Evolutionary conservation across 345 rosid genomes (phyloP).

Genomic region (Anastatica hierochuntica): DNA sequence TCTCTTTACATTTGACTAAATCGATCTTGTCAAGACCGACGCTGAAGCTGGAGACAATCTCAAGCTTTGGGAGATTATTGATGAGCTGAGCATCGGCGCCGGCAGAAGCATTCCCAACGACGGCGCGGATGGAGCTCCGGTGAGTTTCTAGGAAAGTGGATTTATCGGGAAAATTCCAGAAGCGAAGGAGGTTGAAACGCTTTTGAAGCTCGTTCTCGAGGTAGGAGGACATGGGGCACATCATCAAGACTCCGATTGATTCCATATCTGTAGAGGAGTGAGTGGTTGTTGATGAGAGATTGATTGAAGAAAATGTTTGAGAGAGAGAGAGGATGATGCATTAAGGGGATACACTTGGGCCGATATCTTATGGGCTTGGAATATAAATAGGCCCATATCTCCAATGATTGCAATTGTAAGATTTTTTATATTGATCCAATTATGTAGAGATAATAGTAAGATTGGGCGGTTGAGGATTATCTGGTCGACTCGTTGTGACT

Average conservation of each 20-base stretch:
- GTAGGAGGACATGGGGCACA: slow-evolving; percentile 48
- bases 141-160: slow-evolving; percentile 30
- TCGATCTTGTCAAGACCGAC: slow-evolving; percentile 86
- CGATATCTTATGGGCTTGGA: no score
- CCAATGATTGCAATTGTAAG: no score
- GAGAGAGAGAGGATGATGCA: no score
- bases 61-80: slow-evolving; percentile 52
- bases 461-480: no score
- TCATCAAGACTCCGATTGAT: slow-evolving; percentile 61
- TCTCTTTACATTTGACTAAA: slow-evolving; percentile 56
- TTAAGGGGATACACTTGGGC: no score
- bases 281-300: no score
- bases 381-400: no score
- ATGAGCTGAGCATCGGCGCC: slow-evolving; percentile 74
- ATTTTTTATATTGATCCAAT: no score
- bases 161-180: slow-evolving; percentile 39
- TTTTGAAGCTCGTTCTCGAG: slow-evolving; percentile 59
- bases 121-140: slow-evolving; percentile 55
- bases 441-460: no score
- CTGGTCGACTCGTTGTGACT: no score
- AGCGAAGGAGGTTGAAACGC: slow-evolving; percentile 55
- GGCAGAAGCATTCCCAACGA: slow-evolving; percentile 43
- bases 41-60: slow-evolving; percentile 66
- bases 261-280: no score
- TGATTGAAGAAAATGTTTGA: no score